Conservation (phyloP, 192 early-diverging fungal species). For the Umbelopsis vinacea region DNA sequence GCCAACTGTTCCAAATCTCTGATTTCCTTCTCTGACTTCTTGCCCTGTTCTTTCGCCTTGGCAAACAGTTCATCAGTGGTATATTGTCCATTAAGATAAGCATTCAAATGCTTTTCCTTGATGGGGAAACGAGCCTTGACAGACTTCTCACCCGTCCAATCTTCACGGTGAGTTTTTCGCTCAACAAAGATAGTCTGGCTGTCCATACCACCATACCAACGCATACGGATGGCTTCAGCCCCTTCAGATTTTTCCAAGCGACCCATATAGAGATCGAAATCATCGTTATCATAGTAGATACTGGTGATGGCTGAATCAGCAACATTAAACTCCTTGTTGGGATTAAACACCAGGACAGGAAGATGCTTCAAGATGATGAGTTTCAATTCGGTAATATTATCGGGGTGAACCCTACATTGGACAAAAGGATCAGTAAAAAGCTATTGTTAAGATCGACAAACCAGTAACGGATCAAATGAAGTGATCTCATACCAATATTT, state of each 20-base stretch:
- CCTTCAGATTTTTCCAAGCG: slow-evolving; percentile 93
- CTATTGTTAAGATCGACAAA: not conserved
- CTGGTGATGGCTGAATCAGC: slow-evolving; percentile 93
- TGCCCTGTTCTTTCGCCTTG: slow-evolving; percentile 78
- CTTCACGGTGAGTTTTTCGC: slow-evolving; percentile 97
- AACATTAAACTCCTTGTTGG: slow-evolving; percentile 69
- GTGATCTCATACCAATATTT: slow-evolving; percentile 84
- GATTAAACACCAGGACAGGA: slow-evolving; percentile 92
- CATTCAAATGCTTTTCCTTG: slow-evolving; percentile 96
- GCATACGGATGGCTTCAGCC: slow-evolving; percentile 90
- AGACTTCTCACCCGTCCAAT: slow-evolving; percentile 94
- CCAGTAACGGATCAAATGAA: not conserved
- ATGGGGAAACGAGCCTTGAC: slow-evolving; percentile 95
- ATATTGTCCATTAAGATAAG: slow-evolving; percentile 80
- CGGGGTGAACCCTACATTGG: slow-evolving; percentile 79
- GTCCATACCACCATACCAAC: slow-evolving; percentile 96
- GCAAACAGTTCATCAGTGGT: slow-evolving; percentile 78
- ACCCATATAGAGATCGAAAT: slow-evolving; percentile 91
- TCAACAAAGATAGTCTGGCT: slow-evolving; percentile 92
- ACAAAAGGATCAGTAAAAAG: not conserved
- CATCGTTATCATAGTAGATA: slow-evolving; percentile 96
- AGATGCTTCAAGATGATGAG: slow-evolving; percentile 91
- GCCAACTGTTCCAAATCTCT: slow-evolving; percentile 72
- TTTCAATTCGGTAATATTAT: slow-evolving; percentile 97
- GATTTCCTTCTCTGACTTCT: slow-evolving; percentile 87